A percentile compares a stretch with the other conserved stretches of the same genome.
These are phyloP conservation scores for Kodamaea kakaduensis DNA, from an alignment of 805 yeast genomes.

Conservation along the genomic window DNA sequence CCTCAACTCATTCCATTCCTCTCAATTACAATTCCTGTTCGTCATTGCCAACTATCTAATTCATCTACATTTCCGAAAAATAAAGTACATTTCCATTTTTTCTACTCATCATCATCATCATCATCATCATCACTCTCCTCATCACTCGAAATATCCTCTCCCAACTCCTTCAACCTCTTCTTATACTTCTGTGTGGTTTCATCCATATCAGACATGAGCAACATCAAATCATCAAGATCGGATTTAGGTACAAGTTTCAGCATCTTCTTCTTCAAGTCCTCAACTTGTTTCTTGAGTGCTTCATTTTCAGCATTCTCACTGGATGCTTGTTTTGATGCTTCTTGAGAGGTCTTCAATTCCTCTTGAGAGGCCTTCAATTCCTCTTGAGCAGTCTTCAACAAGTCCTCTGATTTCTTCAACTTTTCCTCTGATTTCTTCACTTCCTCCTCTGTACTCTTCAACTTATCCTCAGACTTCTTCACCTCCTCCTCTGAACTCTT, in stretches of 20 bases:
- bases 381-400: background rate
- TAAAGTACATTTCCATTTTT: slow-evolving; percentile 8
- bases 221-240: slow-evolving; percentile 70
- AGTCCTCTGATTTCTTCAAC: background rate
- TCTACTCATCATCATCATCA: slow-evolving; percentile 49
- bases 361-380: background rate
- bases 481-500: background rate
- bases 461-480: background rate
- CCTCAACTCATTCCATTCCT: too few species aligned
- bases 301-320: slow-evolving; percentile 2
- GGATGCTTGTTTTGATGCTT: background rate
- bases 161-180: slow-evolving; percentile 44
- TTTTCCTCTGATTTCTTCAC: background rate
- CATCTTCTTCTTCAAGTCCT: slow-evolving; percentile 14
- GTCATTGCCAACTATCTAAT: background rate
- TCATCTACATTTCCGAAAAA: background rate
- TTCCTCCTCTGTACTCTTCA: slow-evolving; percentile 1
- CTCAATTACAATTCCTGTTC: background rate
- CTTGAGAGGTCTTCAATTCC: background rate
- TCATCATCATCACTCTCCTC: slow-evolving; percentile 67
- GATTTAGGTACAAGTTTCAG: slow-evolving; percentile 39
- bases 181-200: slow-evolving; percentile 61
- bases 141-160: slow-evolving; percentile 64
- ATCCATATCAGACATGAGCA: slow-evolving; percentile 73
- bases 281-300: slow-evolving; percentile 6